Conservation (phyloP, 306 rosid species). For the Castanopsis chinensis region DNA sequence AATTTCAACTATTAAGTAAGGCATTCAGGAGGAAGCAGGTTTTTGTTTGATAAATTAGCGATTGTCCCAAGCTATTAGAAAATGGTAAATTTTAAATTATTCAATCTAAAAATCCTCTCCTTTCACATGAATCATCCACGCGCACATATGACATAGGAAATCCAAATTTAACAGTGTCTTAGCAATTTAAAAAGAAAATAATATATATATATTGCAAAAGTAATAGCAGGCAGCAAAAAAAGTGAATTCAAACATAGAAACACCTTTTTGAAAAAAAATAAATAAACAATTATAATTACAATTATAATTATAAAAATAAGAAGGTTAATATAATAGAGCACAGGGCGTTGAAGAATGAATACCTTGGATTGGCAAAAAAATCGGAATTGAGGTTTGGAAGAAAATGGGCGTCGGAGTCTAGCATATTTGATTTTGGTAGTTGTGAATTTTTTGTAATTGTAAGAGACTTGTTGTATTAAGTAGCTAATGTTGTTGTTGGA, state of each 20-base stretch:
- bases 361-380: conserved; percentile 59
- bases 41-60: background rate
- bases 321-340: background rate
- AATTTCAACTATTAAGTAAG: too few relatives aligned
- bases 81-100: too few relatives aligned
- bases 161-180: background rate
- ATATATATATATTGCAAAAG: background rate
- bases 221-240: background rate
- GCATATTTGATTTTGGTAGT: conserved; percentile 5
- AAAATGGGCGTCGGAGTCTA: conserved; percentile 16
- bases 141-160: background rate
- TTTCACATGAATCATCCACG: too few relatives aligned
- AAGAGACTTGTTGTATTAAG: background rate
- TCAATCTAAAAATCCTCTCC: too few relatives aligned
- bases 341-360: conserved; percentile 10
- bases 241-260: too few relatives aligned
- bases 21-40: background rate
- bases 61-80: too few relatives aligned
- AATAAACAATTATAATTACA: too few relatives aligned
- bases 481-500: too few relatives aligned
- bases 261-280: too few relatives aligned
- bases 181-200: background rate
- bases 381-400: conserved; percentile 26
- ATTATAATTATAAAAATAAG: too few relatives aligned
- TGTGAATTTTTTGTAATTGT: conserved; percentile 9